A percentile compares a stretch with the other conserved stretches of the same genome.
phyloP scores from a whole-genome alignment of 2,329 filamentous ascomycete genomes.

The Colletotrichum simmondsii region DNA sequence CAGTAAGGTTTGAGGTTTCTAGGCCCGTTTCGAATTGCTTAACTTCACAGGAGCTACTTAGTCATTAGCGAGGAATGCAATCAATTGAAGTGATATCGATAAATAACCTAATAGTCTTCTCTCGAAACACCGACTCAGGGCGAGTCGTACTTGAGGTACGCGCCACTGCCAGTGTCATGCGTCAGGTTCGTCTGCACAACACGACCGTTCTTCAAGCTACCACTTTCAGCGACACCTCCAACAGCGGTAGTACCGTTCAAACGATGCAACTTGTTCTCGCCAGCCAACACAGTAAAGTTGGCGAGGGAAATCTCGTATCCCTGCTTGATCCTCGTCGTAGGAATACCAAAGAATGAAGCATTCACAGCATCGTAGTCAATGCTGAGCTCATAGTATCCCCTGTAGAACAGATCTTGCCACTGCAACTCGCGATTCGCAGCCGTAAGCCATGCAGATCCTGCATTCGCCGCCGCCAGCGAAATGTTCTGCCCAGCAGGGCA shows the following conservation, averaged over 20 bases:
- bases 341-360: constrained; percentile 69
- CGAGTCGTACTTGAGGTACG: constrained; percentile 19
- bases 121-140: background rate
- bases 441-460: constrained; percentile 4
- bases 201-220: constrained; percentile 62
- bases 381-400: constrained; percentile 77
- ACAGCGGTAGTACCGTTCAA: constrained; percentile 43
- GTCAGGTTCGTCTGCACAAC: constrained; percentile 62
- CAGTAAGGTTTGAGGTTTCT: too few relatives aligned
- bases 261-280: constrained; percentile 66
- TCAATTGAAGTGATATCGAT: too few relatives aligned
- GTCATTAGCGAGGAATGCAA: too few relatives aligned
- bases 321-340: constrained; percentile 69
- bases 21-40: too few relatives aligned
- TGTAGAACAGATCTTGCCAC: constrained; percentile 80
- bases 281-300: constrained; percentile 74
- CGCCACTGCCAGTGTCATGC: constrained; percentile 40
- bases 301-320: constrained; percentile 73
- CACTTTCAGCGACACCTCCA: constrained; percentile 60
- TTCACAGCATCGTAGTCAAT: constrained; percentile 66
- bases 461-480: background rate
- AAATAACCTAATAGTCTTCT: too few relatives aligned
- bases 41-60: too few relatives aligned
- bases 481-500: constrained; percentile 15
- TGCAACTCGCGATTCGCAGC: constrained; percentile 71